These are phyloP conservation scores for Colletotrichum godetiae DNA, from an alignment of 2,329 filamentous ascomycete species.

Conservation along the genomic window DNA sequence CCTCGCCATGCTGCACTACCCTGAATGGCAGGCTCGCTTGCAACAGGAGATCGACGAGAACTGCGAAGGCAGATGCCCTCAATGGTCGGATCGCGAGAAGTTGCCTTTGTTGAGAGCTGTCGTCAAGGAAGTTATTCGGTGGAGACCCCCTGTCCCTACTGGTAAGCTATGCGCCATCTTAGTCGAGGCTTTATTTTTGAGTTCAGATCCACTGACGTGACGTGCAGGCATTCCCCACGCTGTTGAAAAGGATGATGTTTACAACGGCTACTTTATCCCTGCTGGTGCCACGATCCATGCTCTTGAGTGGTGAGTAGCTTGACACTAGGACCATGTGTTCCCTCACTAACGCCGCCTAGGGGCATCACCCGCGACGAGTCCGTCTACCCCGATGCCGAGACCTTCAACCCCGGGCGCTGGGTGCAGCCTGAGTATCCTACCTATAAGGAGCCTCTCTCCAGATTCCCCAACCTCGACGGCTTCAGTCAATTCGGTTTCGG, in stretches of 20 bases:
- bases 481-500: slow-evolving; percentile 65
- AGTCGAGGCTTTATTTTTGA: neutral
- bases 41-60: slow-evolving; percentile 54
- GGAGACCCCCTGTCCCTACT: slow-evolving; percentile 65
- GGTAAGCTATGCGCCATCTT: slow-evolving; percentile 44
- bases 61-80: slow-evolving; percentile 54
- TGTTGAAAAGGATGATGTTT: slow-evolving; percentile 61
- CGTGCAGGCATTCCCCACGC: slow-evolving; percentile 57
- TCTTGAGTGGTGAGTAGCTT: slow-evolving; percentile 32
- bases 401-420: slow-evolving; percentile 54
- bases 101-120: slow-evolving; percentile 52
- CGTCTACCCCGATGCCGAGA: slow-evolving; percentile 50
- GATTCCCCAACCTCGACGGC: slow-evolving; percentile 53
- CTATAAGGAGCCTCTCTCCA: slow-evolving; percentile 52
- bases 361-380: slow-evolving; percentile 57
- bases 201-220: slow-evolving; percentile 40
- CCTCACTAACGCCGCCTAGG: slow-evolving; percentile 43
- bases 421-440: slow-evolving; percentile 51
- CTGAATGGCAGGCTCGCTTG: slow-evolving; percentile 46
- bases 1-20: slow-evolving; percentile 45
- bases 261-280: slow-evolving; percentile 63
- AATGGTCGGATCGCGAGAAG: slow-evolving; percentile 50
- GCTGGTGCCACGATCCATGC: slow-evolving; percentile 64
- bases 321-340: neutral
- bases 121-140: slow-evolving; percentile 60